phyloP scores from a whole-genome alignment of 352 stramenopile species.

The Pythium sp. region DNA sequence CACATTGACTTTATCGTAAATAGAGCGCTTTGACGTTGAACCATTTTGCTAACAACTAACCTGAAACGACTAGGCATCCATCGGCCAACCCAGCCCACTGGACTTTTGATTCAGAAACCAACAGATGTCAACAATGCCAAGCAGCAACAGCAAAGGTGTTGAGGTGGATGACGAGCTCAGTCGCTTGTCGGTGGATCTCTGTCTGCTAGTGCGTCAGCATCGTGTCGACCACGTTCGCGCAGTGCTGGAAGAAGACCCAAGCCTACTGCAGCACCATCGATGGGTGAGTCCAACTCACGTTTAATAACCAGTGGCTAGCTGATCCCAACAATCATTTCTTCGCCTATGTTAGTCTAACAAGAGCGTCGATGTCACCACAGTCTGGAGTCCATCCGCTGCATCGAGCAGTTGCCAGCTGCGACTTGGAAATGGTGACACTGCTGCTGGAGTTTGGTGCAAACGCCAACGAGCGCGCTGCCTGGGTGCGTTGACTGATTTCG shows the following conservation, averaged over 20 bases:
- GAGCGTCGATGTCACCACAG: slow-evolving; percentile 20
- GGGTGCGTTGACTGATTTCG: slow-evolving; percentile 29
- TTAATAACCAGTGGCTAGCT: neutral
- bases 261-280: slow-evolving; percentile 42
- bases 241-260: slow-evolving; percentile 29
- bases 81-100: neutral
- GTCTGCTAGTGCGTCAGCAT: slow-evolving; percentile 50
- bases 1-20: neutral
- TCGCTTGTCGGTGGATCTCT: slow-evolving; percentile 31
- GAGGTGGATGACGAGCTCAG: neutral
- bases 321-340: neutral
- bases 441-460: slow-evolving; percentile 47
- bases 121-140: neutral
- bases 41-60: neutral
- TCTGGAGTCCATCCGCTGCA: slow-evolving; percentile 64
- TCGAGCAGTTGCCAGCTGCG: slow-evolving; percentile 47
- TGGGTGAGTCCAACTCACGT: slow-evolving; percentile 38
- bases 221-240: slow-evolving; percentile 32
- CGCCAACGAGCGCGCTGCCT: slow-evolving; percentile 57
- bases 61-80: neutral
- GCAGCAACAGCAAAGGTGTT: neutral
- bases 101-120: neutral
- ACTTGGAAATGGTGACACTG: slow-evolving; percentile 41
- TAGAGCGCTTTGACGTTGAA: neutral
- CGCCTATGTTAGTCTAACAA: neutral